phyloP scores from a whole-genome alignment of 805 yeast genomes.

The Phaffomyces opuntiae region DNA sequence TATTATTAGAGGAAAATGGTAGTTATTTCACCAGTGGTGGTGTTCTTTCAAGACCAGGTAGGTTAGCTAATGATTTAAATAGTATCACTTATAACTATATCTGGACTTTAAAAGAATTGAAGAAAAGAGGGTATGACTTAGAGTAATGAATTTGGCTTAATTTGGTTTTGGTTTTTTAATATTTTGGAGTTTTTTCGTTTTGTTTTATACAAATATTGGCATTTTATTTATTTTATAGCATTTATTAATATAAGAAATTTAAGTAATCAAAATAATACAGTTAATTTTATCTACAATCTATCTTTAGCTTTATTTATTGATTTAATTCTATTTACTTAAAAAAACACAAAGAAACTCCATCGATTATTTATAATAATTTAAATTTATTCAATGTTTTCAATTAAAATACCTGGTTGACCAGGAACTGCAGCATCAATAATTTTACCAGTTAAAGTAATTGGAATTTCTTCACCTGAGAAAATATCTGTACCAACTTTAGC shows the following conservation, averaged over 20 bases:
- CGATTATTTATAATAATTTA: background rate
- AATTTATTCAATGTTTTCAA: slow-evolving; percentile 44
- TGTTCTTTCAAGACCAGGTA: slow-evolving; percentile 45
- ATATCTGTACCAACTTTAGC: slow-evolving; percentile 55
- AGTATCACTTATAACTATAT: slow-evolving; percentile 69
- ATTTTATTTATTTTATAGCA: background rate
- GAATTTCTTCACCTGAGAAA: slow-evolving; percentile 62
- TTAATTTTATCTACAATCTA: too few relatives aligned
- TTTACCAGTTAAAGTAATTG: slow-evolving; percentile 54
- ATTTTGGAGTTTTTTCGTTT: background rate
- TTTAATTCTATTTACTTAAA: background rate
- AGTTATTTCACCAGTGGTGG: slow-evolving; percentile 62
- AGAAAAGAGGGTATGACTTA: slow-evolving; percentile 41
- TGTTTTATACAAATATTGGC: background rate
- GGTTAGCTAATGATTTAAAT: slow-evolving; percentile 48
- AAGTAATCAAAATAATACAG: too few relatives aligned
- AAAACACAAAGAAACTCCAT: background rate
- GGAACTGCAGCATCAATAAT: slow-evolving; percentile 81
- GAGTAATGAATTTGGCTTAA: background rate
- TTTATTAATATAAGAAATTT: too few relatives aligned
- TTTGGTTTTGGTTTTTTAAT: background rate
- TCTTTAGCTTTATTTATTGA: too few relatives aligned
- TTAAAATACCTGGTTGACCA: slow-evolving; percentile 83
- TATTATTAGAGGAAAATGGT: slow-evolving; percentile 46
- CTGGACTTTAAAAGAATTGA: slow-evolving; percentile 63